Evolutionary conservation across 2,329 filamentous ascomycete genomes (phyloP).

Genomic region (Madurella fahalii): DNA sequence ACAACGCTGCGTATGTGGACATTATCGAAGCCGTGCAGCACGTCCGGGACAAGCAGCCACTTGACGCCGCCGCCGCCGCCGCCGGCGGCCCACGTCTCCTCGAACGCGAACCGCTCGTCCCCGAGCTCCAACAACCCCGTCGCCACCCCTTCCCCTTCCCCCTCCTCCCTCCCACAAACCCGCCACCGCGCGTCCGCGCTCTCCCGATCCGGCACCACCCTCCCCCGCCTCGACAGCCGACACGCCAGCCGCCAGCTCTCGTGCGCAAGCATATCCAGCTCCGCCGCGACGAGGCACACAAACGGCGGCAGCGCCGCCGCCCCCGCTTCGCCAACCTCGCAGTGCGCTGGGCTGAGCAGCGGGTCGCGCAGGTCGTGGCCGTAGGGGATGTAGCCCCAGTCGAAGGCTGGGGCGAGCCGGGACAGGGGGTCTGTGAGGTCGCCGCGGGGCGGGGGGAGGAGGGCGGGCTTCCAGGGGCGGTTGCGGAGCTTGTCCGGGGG

Average conservation of each 20-base stretch:
- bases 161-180: constrained; percentile 14
- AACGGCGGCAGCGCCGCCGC: constrained; percentile 36
- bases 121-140: constrained; percentile 16
- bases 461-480: constrained; percentile 34
- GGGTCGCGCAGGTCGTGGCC: constrained; percentile 37
- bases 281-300: constrained; percentile 40
- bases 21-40: constrained; percentile 39
- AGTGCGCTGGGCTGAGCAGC: constrained; percentile 38
- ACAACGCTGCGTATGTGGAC: constrained; percentile 28
- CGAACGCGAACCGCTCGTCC: constrained; percentile 31
- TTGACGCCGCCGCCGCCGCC: constrained; percentile 32
- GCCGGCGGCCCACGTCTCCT: constrained; percentile 24
- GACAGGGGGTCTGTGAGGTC: constrained; percentile 28
- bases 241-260: constrained; percentile 39
- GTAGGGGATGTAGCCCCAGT: constrained; percentile 40
- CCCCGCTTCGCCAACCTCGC: too few relatives aligned
- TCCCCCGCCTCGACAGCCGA: constrained; percentile 31
- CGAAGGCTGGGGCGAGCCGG: constrained; percentile 32
- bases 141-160: neutral
- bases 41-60: constrained; percentile 42
- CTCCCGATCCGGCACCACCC: constrained; percentile 16
- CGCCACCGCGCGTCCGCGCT: constrained; percentile 8
- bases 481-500: constrained; percentile 30
- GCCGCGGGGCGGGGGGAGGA: constrained; percentile 27
- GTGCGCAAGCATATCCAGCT: constrained; percentile 44